phyloP scores from a whole-genome alignment of 139 green algal genomes.

The Chloropicon primus region DNA sequence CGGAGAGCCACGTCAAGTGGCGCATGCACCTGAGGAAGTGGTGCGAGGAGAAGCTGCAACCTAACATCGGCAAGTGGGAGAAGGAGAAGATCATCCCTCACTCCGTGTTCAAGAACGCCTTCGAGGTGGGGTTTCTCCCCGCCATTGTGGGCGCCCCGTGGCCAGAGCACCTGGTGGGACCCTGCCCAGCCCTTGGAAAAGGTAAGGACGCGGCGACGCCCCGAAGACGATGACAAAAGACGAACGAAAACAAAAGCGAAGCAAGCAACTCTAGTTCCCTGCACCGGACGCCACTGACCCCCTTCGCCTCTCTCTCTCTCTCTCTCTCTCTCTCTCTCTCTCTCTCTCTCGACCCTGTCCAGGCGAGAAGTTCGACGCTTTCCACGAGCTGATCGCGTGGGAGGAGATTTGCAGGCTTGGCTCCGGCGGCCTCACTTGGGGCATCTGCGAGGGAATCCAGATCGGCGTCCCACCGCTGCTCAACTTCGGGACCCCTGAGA shows the following conservation, averaged over 20 bases:
- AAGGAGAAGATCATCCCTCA: not conserved
- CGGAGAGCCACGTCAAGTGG: constrained; percentile 11
- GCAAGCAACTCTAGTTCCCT: no score
- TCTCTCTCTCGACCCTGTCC: not conserved
- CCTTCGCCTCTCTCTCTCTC: not conserved
- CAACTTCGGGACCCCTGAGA: constrained; percentile 8
- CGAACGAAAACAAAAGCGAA: no score
- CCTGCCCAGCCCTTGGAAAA: not conserved
- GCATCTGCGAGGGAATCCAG: constrained; percentile 9
- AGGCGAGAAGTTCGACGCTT: constrained; percentile 15
- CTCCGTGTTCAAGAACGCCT: constrained; percentile 7
- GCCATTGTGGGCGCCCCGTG: constrained; percentile 7
- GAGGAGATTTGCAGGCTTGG: constrained; percentile 18
- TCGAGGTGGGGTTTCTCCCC: not conserved
- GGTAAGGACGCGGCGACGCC: not conserved
- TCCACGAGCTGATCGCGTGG: constrained; percentile 23
- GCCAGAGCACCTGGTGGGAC: constrained; percentile 6
- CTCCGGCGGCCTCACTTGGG: constrained; percentile 7
- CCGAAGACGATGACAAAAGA: no score
- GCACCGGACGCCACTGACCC: no score
- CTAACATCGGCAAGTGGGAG: constrained; percentile 3
- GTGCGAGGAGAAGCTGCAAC: constrained; percentile 9
- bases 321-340: not conserved
- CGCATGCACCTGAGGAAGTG: constrained; percentile 9
- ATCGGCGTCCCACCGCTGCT: constrained; percentile 19